phyloP scores from a whole-genome alignment of 2,329 filamentous ascomycete genomes.

The Thielaviopsis euricoi region DNA sequence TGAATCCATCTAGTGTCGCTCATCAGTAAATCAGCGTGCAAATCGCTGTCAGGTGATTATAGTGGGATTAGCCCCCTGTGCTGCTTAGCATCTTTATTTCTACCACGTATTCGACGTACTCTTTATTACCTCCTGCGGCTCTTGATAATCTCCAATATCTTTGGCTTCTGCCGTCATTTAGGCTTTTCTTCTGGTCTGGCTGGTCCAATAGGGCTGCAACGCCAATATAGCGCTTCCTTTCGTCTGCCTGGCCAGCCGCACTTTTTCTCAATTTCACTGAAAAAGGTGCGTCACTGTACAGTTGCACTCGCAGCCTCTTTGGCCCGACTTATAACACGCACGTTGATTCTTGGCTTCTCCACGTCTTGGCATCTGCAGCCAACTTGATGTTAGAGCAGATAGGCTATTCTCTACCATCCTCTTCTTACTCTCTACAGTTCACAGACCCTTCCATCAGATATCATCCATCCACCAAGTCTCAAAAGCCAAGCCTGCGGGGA shows the following conservation, averaged over 20 bases:
- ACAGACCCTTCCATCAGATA: too few species aligned
- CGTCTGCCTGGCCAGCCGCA: background rate
- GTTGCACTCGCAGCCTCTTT: too few species aligned
- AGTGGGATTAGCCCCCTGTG: background rate
- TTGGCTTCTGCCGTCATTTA: background rate
- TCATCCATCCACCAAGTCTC: too few species aligned
- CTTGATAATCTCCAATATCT: background rate
- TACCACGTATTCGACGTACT: background rate
- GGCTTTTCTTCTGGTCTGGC: background rate
- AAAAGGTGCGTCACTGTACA: background rate
- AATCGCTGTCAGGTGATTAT: background rate
- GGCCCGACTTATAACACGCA: too few species aligned
- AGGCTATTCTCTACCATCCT: too few species aligned
- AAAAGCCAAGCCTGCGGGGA: too few species aligned
- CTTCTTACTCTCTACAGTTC: too few species aligned
- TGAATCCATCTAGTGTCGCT: too few species aligned
- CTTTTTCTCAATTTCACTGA: background rate
- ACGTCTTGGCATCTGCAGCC: too few species aligned
- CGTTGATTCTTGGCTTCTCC: too few species aligned
- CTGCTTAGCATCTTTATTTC: background rate
- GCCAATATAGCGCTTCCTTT: background rate
- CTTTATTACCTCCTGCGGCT: background rate
- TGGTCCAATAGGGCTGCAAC: background rate
- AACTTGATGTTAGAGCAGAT: too few species aligned
- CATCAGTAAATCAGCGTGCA: background rate